A percentile compares a stretch with the other conserved stretches of the same genome.
phyloP scores from a whole-genome alignment of 2,329 filamentous ascomycete genomes.

The Colletotrichum endophyticum region DNA sequence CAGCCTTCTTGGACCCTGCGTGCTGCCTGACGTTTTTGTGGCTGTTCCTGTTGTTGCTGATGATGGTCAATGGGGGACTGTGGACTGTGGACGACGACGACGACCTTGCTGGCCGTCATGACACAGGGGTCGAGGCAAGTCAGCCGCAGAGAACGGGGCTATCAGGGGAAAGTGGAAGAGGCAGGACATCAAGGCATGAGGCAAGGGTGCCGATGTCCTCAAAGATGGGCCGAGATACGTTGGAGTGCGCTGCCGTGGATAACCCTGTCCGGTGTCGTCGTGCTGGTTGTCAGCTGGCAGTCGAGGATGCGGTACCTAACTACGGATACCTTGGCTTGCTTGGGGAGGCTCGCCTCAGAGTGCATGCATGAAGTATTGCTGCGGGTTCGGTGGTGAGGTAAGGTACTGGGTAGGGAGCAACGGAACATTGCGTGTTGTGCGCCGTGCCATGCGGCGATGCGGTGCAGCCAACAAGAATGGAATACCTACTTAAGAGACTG shows the following conservation, averaged over 20 bases:
- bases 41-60: neutral
- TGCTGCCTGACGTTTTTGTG: neutral
- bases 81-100: neutral
- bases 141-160: neutral
- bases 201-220: neutral
- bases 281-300: neutral
- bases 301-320: neutral
- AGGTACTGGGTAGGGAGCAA: neutral
- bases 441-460: neutral
- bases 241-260: neutral
- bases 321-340: neutral
- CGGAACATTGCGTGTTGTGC: neutral
- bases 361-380: neutral
- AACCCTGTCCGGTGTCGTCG: neutral
- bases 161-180: neutral
- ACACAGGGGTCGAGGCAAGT: neutral
- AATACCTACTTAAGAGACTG: neutral
- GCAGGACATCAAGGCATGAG: neutral
- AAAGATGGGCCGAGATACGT: neutral
- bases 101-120: neutral
- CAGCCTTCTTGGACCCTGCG: neutral
- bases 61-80: neutral
- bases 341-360: neutral
- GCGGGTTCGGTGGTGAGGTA: neutral
- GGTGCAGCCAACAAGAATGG: neutral